Conservation (phyloP, 306 rosid species). For the Senna tora region DNA sequence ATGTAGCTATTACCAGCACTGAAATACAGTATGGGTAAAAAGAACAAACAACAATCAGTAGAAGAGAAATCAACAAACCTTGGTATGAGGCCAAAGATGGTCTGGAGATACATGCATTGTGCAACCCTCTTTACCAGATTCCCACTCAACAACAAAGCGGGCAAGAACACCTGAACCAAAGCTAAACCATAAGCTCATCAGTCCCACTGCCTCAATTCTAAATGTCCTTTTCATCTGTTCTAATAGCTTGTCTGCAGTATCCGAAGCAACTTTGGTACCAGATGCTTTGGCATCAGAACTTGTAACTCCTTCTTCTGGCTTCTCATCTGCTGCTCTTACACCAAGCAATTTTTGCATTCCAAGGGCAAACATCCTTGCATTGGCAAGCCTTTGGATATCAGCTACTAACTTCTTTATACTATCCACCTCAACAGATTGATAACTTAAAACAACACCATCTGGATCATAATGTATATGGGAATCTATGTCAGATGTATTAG, state of each 20-base stretch:
- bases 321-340: slow-evolving; percentile 76
- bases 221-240: slow-evolving; percentile 91
- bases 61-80: slow-evolving; percentile 56
- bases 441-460: slow-evolving; percentile 95
- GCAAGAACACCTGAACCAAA: slow-evolving; percentile 92
- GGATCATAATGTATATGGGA: slow-evolving; percentile 95
- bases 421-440: slow-evolving; percentile 86
- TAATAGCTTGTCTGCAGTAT: slow-evolving; percentile 76
- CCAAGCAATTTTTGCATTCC: slow-evolving; percentile 98
- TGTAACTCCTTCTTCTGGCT: slow-evolving; percentile 67
- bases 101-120: slow-evolving; percentile 99
- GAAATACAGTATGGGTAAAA: slow-evolving; percentile 8
- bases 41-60: slow-evolving; percentile 32
- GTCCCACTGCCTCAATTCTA: slow-evolving; percentile 98
- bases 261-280: slow-evolving; percentile 58
- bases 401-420: slow-evolving; percentile 91
- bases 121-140: slow-evolving; percentile 96
- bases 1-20: slow-evolving; percentile 18
- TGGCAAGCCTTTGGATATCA: slow-evolving; percentile 90
- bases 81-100: slow-evolving; percentile 99
- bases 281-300: slow-evolving; percentile 66
- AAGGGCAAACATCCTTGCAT: slow-evolving; percentile 93
- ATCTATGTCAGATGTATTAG: slow-evolving; percentile 93
- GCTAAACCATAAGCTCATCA: slow-evolving; percentile 98
- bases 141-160: slow-evolving; percentile 99